Base-by-base conservation (phyloP, 2,329 filamentous ascomycete species). In the Sporothrix protearum region DNA sequence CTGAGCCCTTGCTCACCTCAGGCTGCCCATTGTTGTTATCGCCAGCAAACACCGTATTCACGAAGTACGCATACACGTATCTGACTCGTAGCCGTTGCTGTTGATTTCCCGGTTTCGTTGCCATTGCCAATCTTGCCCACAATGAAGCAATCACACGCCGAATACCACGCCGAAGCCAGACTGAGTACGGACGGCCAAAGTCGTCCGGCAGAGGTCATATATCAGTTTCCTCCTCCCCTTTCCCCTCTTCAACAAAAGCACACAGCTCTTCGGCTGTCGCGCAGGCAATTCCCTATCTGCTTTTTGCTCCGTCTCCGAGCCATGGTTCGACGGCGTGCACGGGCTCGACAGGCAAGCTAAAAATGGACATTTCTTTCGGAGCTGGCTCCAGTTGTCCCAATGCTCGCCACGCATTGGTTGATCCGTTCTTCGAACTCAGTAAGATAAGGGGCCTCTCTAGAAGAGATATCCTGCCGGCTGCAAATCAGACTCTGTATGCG, bases 1-100 rank as follows among this genome's bases (percentile, higher is more conserved):
- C 28, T 8, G 10, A n/a, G 22, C 8, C 42, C 9, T 12, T 28
- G 59, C 8, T 19, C 28, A 5, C 16, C 33, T 36, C 33, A 8
- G 10, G 55, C 63, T 66, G 42, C 25, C 63, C 63, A 47, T 66
- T 49, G 63, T 49, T 66, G 63, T 33, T 66, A 66, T 66, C 63
- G 63, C 36, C 63, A 64, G 36, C 59, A 45, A n/a, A n/a, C n/a
- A n/a, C n/a, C n/a, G n/a, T n/a, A n/a, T n/a, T n/a, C n/a, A n/a
- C n/a, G n/a, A n/a, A n/a, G n/a, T n/a, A n/a, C n/a, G n/a, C n/a
- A n/a, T n/a, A n/a, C n/a, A n/a, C n/a, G n/a, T n/a, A n/a, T n/a
- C n/a, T n/a, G n/a, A n/a, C n/a, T n/a, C n/a, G n/a, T n/a, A n/a
- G n/a, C n/a, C n/a, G n/a, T n/a, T n/a, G n/a, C n/a, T n/a, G n/a